Percentiles rank a stretch among this genome's conserved stretches.
phyloP scores from a whole-genome alignment of 2,329 filamentous ascomycete genomes.

The Cladophialophora bantiana region DNA sequence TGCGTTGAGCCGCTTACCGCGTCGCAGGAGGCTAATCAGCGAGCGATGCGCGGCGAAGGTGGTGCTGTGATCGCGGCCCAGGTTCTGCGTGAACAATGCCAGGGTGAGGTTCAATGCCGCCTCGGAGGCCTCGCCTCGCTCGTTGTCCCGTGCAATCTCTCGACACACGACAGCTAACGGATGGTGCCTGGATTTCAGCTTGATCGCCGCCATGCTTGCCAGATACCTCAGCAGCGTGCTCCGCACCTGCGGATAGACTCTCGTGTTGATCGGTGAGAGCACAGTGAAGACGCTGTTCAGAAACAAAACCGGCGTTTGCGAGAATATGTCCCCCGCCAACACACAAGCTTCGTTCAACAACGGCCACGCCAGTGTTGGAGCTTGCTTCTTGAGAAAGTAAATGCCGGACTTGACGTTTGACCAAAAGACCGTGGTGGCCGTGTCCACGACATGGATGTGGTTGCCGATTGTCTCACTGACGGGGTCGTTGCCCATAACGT shows the following conservation, averaged over 20 bases:
- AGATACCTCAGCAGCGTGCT: slow-evolving; percentile 24
- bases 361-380: slow-evolving; percentile 23
- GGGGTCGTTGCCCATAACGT: neutral
- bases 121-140: slow-evolving; percentile 6
- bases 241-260: slow-evolving; percentile 20
- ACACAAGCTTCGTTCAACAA: slow-evolving; percentile 21
- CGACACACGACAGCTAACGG: slow-evolving; percentile 22
- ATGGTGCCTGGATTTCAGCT: slow-evolving; percentile 9
- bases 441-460: neutral
- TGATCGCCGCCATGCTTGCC: slow-evolving; percentile 14
- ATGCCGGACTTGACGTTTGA: slow-evolving; percentile 25
- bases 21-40: slow-evolving; percentile 20
- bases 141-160: slow-evolving; percentile 14
- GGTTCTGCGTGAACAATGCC: slow-evolving; percentile 2
- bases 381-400: slow-evolving; percentile 27
- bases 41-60: slow-evolving; percentile 16
- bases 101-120: slow-evolving; percentile 16
- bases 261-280: slow-evolving; percentile 23
- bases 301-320: slow-evolving; percentile 14
- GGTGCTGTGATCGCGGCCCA: slow-evolving; percentile 1
- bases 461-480: neutral
- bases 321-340: slow-evolving; percentile 6
- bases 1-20: slow-evolving; percentile 12
- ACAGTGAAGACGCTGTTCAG: slow-evolving; percentile 22
- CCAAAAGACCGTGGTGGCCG: slow-evolving; percentile 12